Percentiles rank a stretch among this genome's conserved stretches.
Evolutionary conservation across 768 basidiomycete genomes (phyloP).

Genomic region (Chalciporus pseudorubinellus): DNA sequence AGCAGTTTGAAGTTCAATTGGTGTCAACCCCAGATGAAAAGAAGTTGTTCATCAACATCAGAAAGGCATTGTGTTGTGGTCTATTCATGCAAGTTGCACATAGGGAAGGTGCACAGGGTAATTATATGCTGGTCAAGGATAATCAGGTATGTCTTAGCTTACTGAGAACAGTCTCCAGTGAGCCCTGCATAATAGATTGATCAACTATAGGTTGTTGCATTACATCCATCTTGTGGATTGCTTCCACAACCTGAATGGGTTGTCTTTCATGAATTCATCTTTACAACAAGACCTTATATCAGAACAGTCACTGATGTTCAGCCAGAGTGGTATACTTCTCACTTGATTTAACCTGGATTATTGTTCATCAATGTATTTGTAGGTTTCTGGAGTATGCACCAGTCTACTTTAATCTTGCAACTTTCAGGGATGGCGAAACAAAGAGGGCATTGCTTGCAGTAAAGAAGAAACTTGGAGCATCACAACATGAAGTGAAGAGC

Average conservation of each 20-base stretch:
- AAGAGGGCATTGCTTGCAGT: constrained; percentile 65
- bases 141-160: constrained; percentile 74
- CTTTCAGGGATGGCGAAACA: constrained; percentile 68
- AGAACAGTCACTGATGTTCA: constrained; percentile 88
- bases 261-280: constrained; percentile 89
- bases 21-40: constrained; percentile 65
- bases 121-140: constrained; percentile 91
- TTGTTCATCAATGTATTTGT: too few relatives aligned
- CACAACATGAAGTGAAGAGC: too few relatives aligned
- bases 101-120: constrained; percentile 86
- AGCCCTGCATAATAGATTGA: too few relatives aligned
- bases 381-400: constrained; percentile 65
- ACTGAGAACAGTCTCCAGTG: not conserved
- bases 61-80: constrained; percentile 82
- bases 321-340: constrained; percentile 71
- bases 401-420: constrained; percentile 64
- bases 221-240: constrained; percentile 84
- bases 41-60: constrained; percentile 71
- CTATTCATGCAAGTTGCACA: constrained; percentile 99
- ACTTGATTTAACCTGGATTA: not conserved
- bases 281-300: constrained; percentile 87
- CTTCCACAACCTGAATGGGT: constrained; percentile 92
- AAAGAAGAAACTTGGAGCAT: too few relatives aligned
- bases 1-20: constrained; percentile 79
- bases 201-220: constrained; percentile 13